Evolutionary conservation across 2,329 filamentous ascomycete genomes (phyloP), one percentile per base, ranked within the genome.

Genomic region (Pestalotiopsis sp.): DNA sequence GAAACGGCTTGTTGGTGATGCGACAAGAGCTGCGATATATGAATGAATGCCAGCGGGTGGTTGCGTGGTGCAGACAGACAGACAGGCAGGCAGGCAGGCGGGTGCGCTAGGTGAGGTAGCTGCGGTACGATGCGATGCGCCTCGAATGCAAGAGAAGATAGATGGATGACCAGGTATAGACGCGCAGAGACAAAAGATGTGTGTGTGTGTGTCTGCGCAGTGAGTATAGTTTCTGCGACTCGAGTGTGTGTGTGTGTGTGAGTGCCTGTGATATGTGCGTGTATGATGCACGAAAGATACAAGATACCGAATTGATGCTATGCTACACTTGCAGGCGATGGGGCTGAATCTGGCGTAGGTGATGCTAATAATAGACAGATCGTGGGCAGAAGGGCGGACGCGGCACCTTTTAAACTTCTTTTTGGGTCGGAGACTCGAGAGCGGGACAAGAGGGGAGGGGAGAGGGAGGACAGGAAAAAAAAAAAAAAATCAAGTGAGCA

Each of bases 311-410:
- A 49, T 64, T 52, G 45, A 52, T 52, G 45, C 45, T 36, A 64
- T 64, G 61, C 61, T 64, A 64, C 61, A 64, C 74, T 75, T 80
- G 78, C 78, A 79, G 76, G 75, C 76, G 75, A 81, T 83, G 83
- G 83, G 83, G 84, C 82, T 84, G 83, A 82, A 84, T 82, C 82
- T 83, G 81, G 81, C 79, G 81, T 82, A 79, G 80, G 79, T 81
- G 82, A 76, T 85, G 81, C 84, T 85, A 85, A 85, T 84, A 83
- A 84, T 85, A 85, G 84, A 82, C 72, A 75, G 79, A 81, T 83
- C 79, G 80, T 83, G 82, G 65, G 61, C 45, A 52, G 49, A 39
- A 62, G 59, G 59, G 59, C 59, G 59, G 59, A 64, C 61, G 45
- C 45, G 81, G 82, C 79, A 80, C 76, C 70, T 76, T 70, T 74